These are phyloP conservation scores for Hygrocybe coccinea DNA, from an alignment of 768 basidiomycete genomes.

Conservation along the genomic window DNA sequence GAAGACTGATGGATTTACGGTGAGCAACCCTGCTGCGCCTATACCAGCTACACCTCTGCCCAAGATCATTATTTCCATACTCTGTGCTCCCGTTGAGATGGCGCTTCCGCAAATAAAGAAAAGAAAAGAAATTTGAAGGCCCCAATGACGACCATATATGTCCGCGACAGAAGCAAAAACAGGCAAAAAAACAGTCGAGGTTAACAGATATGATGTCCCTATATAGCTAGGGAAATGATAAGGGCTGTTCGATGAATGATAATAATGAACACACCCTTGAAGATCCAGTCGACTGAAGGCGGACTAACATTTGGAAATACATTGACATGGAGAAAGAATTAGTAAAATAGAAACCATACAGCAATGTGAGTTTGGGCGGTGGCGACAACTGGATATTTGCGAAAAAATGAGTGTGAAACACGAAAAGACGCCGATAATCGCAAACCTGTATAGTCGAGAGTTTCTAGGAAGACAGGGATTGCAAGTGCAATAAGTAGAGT, in stretches of 20 bases:
- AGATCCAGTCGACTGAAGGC: conserved; percentile 8
- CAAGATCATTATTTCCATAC: conserved; percentile 42
- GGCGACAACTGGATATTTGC: conserved; percentile 37
- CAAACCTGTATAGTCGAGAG: conserved; percentile 11
- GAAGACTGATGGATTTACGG: conserved; percentile 9
- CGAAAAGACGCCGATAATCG: not conserved
- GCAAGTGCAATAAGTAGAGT: conserved; percentile 29
- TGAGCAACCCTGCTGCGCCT: conserved; percentile 43
- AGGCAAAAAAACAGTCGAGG: conserved; percentile 51
- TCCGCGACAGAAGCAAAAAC: conserved; percentile 48
- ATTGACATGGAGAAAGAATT: not conserved
- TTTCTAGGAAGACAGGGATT: conserved; percentile 40
- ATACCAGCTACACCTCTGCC: conserved; percentile 48
- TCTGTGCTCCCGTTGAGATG: conserved; percentile 43
- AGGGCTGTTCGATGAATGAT: not conserved
- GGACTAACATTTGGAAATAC: conserved; percentile 2
- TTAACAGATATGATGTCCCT: conserved; percentile 46
- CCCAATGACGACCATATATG: conserved; percentile 46
- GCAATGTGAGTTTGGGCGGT: conserved; percentile 51
- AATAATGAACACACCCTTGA: conserved; percentile 1
- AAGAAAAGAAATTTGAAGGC: conserved; percentile 41
- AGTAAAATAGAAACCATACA: conserved; percentile 24
- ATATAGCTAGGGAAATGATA: conserved; percentile 34
- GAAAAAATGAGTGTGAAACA: not conserved
- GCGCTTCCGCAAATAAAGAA: conserved; percentile 45